Evolutionary conservation across 1,139 yeast species (phyloP).

Genomic region (Saccharomyces hybrid): DNA sequence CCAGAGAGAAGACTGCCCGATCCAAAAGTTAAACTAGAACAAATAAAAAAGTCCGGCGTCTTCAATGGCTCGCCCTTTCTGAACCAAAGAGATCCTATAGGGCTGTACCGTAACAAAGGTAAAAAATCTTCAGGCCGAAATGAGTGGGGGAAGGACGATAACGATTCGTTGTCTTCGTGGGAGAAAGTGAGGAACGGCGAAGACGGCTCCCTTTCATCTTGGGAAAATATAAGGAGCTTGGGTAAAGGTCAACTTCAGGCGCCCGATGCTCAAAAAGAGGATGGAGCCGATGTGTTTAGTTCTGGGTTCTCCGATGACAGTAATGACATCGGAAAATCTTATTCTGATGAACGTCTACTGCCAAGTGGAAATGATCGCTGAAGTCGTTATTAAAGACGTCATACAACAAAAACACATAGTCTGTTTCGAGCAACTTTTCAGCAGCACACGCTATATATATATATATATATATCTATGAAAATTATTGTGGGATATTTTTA

Average conservation of each 20-base stretch:
- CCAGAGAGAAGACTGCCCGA: constrained; percentile 35
- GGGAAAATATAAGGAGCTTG: constrained; percentile 21
- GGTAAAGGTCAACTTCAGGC: background rate
- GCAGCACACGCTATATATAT: background rate
- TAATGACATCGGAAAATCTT: background rate
- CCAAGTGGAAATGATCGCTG: background rate
- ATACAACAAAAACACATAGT: too few relatives aligned
- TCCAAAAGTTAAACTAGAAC: constrained; percentile 30
- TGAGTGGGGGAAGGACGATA: background rate
- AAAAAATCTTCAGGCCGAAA: background rate
- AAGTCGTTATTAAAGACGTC: background rate
- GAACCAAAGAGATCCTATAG: constrained; percentile 34
- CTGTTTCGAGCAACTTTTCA: too few relatives aligned
- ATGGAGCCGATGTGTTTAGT: constrained; percentile 1
- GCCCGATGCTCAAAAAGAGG: background rate
- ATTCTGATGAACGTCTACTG: background rate
- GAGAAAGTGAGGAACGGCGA: constrained; percentile 3
- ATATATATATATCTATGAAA: background rate
- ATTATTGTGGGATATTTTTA: background rate
- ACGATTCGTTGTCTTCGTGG: background rate
- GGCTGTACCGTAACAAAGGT: constrained; percentile 28
- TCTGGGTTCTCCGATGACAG: constrained; percentile 2
- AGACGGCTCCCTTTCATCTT: constrained; percentile 12
- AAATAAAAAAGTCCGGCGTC: constrained; percentile 19
- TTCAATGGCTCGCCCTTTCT: constrained; percentile 15